Evolutionary conservation across 192 early-diverging fungal species (phyloP), one percentile per base, ranked within the genome.

Genomic region (Gonapodya sp.): DNA sequence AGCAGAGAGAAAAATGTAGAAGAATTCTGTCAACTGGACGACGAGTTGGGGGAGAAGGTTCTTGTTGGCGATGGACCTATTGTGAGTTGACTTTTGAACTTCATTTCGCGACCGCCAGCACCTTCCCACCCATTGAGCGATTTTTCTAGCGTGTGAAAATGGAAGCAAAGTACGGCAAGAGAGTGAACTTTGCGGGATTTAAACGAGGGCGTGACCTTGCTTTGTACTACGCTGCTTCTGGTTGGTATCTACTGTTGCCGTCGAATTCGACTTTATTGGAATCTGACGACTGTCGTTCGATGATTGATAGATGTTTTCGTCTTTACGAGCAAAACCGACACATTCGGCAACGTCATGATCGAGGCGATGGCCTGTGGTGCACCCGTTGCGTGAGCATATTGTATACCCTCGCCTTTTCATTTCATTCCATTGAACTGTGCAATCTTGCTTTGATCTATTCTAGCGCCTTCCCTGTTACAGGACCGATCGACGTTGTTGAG

Each of bases 271-370:
- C 24, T 8, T n/a, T n/a, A n/a, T n/a, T n/a, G n/a, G n/a, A n/a
- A n/a, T n/a, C n/a, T n/a, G n/a, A n/a, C n/a, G n/a, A n/a, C n/a
- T n/a, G n/a, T n/a, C n/a, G 46, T 24, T 16, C 46, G 46, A 64
- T 16, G 8, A 16, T 64, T 24, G 8, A 64, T 24, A 64, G 75
- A 77, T 34, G 75, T 77, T 2, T 34, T 77, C 30, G 75, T 77
- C 31, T 77, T 77, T 33, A 77, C 75, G 30, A 32, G 30, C 75
- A 77, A 77, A 77, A 32, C 75, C 8, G 75, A 77, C 75, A 77
- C 75, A 2, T 77, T 77, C 31, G 75, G 75, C 75, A 77, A 77
- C 75, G 75, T 77, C 8, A 77, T 77, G 75, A 77, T 77, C 75
- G 75, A 77, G 31, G 75, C 75, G 34, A 77, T 77, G 75, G 75